Evolutionary conservation across 805 yeast genomes (phyloP).

Genomic region (Scheffersomyces ergatensis): DNA sequence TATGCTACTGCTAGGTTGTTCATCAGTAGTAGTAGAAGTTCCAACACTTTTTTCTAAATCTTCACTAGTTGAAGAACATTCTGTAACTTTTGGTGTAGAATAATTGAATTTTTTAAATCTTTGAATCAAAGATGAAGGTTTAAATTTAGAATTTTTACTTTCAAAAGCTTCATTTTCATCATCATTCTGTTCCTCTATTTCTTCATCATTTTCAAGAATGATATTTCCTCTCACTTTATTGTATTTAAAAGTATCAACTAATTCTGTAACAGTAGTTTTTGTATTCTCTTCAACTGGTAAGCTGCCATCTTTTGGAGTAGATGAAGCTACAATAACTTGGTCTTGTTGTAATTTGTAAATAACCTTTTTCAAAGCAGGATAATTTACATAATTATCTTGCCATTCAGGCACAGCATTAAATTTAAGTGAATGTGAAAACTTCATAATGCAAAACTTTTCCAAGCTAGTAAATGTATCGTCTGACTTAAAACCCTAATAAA

Average conservation of each 20-base stretch:
- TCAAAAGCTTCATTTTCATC: neutral
- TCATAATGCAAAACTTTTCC: no score
- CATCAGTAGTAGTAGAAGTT: constrained; percentile 1
- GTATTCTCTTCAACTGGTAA: constrained; percentile 14
- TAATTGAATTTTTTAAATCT: constrained; percentile 4
- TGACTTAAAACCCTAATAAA: neutral
- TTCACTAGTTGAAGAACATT: neutral
- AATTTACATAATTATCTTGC: constrained; percentile 45
- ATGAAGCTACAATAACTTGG: constrained; percentile 17
- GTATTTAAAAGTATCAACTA: constrained; percentile 14
- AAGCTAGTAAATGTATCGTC: no score
- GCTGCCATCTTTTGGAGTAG: constrained; percentile 23
- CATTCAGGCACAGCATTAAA: constrained; percentile 56
- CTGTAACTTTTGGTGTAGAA: neutral
- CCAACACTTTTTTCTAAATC: constrained; percentile 2
- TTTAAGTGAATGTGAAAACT: constrained; percentile 49
- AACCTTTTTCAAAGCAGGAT: constrained; percentile 51
- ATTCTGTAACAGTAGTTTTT: constrained; percentile 24
- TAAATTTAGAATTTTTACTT: constrained; percentile 2
- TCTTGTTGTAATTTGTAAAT: constrained; percentile 53
- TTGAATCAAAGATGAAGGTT: constrained; percentile 5
- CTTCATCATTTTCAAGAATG: neutral
- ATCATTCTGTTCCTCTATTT: neutral
- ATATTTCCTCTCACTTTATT: neutral
- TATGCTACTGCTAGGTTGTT: neutral